Evolutionary conservation across 2,329 filamentous ascomycete species (phyloP), one percentile per base, ranked within the genome.

Genomic region (Stachybotrys chlorohalonatus): DNA sequence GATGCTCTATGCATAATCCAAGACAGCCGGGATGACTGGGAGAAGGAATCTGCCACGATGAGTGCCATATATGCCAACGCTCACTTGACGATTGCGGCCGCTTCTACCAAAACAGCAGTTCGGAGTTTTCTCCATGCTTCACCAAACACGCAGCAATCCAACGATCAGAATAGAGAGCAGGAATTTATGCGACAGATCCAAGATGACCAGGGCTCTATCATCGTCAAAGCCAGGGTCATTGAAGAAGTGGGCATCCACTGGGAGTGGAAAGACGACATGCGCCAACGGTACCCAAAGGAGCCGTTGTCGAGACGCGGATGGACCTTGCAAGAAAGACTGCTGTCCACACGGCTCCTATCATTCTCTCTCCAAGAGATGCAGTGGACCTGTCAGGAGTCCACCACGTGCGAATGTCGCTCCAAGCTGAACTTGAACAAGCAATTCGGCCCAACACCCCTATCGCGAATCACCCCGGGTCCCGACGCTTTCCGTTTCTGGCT

Each of bases 401-500:
- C 7, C 7, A 50, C 52, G 8, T 66, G 63, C 55, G 63, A 66
- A 47, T 66, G 64, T 31, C 57, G 51, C 1, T 65, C 63, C 2
- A 56, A 50, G 11, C 15, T 64, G 32, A 65, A 66, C 15, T 54
- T 61, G 11, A 54, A 60, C 5, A 56, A 60, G 11, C 60, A 63
- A 32, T 59, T 63, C 42, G 63, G 61, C 1, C 51, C 53, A 31
- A 60, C 49, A 7, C 56, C 53, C 9, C 55, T 62, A 9, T 53
- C 55, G 31, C 56, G 58, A 31, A 59, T 62, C 17, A 52, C 36
- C n/a, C n/a, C 39, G 16, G 49, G 50, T 1, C 24, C 47, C 5
- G 60, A 63, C 7, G 61, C 68, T 1, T 61, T 61, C 31, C 54
- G 52, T 3, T 64, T 64, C 36, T 68, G 65, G 65, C 62, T 64